Base-by-base conservation (phyloP, 2,329 filamentous ascomycete species). In the Penicillium sp. region DNA sequence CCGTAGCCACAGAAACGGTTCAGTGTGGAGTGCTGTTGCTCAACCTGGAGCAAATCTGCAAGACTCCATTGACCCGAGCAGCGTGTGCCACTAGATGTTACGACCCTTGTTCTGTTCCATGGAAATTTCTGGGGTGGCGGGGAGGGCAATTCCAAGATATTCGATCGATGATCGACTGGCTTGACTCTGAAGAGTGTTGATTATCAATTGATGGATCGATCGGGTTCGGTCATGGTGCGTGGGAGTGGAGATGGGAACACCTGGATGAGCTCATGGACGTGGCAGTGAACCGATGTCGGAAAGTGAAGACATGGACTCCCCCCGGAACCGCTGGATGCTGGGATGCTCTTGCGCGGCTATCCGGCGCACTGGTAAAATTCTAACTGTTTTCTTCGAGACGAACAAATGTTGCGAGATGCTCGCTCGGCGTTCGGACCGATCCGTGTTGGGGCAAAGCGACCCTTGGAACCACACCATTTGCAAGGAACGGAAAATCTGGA, bases 391-490 rank as follows among this genome's bases (percentile, higher is more conserved):
- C n/a, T 21, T 6, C 19, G 51, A 11, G 51, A 53, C 11, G 31
- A 53, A 13, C 19, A 17, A 15, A 53, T 11, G 53, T 41, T 53
- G 29, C 41, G n/a, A 26, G 19, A 19, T n/a, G 23, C 26, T 9
- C 26, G 23, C 26, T 9, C 26, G 53, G 35, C 44, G n/a, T 58
- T 65, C 67, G 67, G 65, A 60, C 67, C 66, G 67, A 61, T 65
- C 67, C 65, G 66, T 64, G 35, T 41, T 41, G 35, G 35, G 35
- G 35, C 35, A 41, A 41, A 41, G 35, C 11, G 35, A 41, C 35
- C 35, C 35, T 41, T 41, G 35, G 35, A 41, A 41, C 35, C 26
- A 4, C 26, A 26, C 26, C 35, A 41, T 15, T 58, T 45, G 45
- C 19, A 23, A 50, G 48, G 19, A 48, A 48, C 19, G 46, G 21